A percentile compares a stretch with the other conserved stretches of the same genome.
These are phyloP conservation scores for Lentinus brumalis DNA, from an alignment of 768 basidiomycete species.

Conservation along the genomic window DNA sequence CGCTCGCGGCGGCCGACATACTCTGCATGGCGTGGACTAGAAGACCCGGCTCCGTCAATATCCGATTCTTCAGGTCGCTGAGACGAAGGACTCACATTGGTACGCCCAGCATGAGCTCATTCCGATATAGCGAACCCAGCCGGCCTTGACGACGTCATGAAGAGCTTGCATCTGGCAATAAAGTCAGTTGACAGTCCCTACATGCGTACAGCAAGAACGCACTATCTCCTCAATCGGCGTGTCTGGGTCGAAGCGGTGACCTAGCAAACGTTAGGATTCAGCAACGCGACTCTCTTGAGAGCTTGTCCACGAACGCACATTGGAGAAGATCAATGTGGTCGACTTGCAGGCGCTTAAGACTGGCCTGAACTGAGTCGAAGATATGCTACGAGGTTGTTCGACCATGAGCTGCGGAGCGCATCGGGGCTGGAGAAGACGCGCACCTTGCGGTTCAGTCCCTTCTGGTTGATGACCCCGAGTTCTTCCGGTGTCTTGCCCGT, in stretches of 20 bases:
- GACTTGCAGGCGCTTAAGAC: slow-evolving; percentile 64
- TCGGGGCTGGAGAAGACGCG: not conserved
- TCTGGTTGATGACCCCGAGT: slow-evolving; percentile 37
- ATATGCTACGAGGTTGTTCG: slow-evolving; percentile 52
- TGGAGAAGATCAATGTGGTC: slow-evolving; percentile 46
- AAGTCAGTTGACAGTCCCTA: not conserved
- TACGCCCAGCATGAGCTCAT: slow-evolving; percentile 41
- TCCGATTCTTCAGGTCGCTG: not conserved
- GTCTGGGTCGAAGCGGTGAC: slow-evolving; percentile 32
- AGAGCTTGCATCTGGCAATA: slow-evolving; percentile 15
- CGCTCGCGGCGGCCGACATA: too few relatives aligned
- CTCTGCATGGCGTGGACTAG: too few relatives aligned
- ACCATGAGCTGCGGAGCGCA: not conserved
- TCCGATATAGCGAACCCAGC: slow-evolving; percentile 44
- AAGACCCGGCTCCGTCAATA: not conserved
- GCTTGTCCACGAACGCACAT: slow-evolving; percentile 24
- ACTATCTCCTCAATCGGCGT: slow-evolving; percentile 44
- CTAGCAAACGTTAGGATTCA: slow-evolving; percentile 4
- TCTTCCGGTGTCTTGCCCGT: slow-evolving; percentile 20
- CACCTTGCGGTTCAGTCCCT: slow-evolving; percentile 37
- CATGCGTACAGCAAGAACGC: not conserved
- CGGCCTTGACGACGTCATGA: slow-evolving; percentile 48
- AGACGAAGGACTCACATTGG: slow-evolving; percentile 28
- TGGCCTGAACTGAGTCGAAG: slow-evolving; percentile 65
- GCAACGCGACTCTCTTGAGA: not conserved